Evolutionary conservation across 768 basidiomycete species (phyloP).

Genomic region (Boletus sensibilis): DNA sequence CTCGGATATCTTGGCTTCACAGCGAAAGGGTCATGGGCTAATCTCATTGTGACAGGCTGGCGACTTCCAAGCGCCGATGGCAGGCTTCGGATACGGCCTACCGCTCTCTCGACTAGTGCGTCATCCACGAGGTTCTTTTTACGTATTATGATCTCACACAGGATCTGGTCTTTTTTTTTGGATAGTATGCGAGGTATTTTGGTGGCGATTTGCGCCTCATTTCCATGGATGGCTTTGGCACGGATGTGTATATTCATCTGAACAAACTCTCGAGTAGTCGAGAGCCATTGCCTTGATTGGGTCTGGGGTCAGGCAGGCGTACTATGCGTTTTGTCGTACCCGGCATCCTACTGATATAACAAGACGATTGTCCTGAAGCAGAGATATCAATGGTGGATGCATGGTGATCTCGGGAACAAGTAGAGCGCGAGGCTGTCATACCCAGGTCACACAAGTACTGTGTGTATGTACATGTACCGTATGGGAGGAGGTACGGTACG

Average conservation of each 20-base stretch:
- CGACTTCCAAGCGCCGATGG: conserved; percentile 98
- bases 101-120: conserved; percentile 86
- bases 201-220: conserved; percentile 90
- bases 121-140: conserved; percentile 3
- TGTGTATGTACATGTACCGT: background rate
- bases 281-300: conserved; percentile 59
- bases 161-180: background rate
- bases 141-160: background rate
- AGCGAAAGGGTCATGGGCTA: background rate
- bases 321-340: background rate
- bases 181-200: conserved; percentile 89
- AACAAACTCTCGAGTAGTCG: conserved; percentile 83
- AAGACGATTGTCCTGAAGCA: background rate
- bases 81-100: conserved; percentile 92
- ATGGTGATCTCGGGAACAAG: background rate
- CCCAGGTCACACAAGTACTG: background rate
- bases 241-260: conserved; percentile 89
- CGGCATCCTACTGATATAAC: background rate
- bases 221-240: conserved; percentile 96
- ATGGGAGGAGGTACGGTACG: background rate
- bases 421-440: background rate
- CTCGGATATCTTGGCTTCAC: background rate
- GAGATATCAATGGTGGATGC: background rate
- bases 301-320: background rate
- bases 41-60: conserved; percentile 44